phyloP scores from a whole-genome alignment of 2,329 filamentous ascomycete species.

The Fusarium bactridioides region DNA sequence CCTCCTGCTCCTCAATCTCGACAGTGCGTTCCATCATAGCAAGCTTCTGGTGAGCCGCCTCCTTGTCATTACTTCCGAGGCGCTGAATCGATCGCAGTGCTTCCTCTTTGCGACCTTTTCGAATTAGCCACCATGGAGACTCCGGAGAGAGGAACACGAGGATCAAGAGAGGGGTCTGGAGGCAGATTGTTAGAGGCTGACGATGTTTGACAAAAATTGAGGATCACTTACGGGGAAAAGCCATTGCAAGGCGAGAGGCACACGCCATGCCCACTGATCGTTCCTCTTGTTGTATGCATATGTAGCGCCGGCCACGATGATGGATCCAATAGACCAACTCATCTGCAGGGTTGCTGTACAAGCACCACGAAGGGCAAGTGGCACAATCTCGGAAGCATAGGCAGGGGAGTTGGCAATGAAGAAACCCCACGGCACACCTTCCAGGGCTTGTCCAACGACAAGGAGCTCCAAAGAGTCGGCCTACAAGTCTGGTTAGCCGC shows the following conservation, averaged over 20 bases:
- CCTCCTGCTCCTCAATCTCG: slow-evolving; percentile 55
- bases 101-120: slow-evolving; percentile 53
- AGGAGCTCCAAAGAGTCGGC: slow-evolving; percentile 50
- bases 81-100: slow-evolving; percentile 57
- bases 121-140: slow-evolving; percentile 63
- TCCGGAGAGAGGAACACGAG: slow-evolving; percentile 60
- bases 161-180: slow-evolving; percentile 57
- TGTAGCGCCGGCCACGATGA: slow-evolving; percentile 65
- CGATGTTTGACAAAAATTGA: not conserved
- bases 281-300: slow-evolving; percentile 56
- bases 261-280: slow-evolving; percentile 39
- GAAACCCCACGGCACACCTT: slow-evolving; percentile 68
- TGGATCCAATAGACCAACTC: slow-evolving; percentile 68
- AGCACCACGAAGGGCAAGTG: slow-evolving; percentile 62
- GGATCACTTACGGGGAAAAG: slow-evolving; percentile 54
- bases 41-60: slow-evolving; percentile 48
- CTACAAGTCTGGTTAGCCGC: not conserved
- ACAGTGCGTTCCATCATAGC: slow-evolving; percentile 66
- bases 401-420: slow-evolving; percentile 70
- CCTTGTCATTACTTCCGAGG: slow-evolving; percentile 48
- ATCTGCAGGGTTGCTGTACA: slow-evolving; percentile 68
- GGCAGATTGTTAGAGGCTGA: not conserved
- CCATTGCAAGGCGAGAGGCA: slow-evolving; percentile 65
- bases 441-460: slow-evolving; percentile 61
- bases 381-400: slow-evolving; percentile 67